Conservation (phyloP, 495 filamentous ascomycete species). For the Copromyces sp. region DNA sequence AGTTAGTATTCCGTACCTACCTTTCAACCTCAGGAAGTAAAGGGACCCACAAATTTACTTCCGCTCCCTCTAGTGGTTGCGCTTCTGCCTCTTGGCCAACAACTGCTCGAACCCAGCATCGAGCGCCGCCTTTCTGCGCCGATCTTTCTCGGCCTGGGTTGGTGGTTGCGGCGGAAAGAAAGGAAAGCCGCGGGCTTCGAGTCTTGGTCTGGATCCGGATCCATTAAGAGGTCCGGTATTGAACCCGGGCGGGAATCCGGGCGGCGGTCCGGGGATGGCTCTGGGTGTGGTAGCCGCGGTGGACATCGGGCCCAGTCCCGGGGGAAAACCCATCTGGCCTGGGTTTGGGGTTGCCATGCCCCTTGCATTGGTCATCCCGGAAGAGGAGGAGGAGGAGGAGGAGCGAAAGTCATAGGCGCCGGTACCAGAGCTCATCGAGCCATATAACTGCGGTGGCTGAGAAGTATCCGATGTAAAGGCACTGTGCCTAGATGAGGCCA, state of each 20-base stretch:
- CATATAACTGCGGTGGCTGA: neutral
- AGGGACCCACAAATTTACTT: neutral
- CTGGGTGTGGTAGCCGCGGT: neutral
- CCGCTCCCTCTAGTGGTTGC: neutral
- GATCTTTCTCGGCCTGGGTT: neutral
- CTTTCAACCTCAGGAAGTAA: too few species aligned
- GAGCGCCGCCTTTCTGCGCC: neutral
- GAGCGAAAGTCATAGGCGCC: neutral
- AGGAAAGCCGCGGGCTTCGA: neutral
- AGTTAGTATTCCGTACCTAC: too few species aligned
- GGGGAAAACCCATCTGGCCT: neutral
- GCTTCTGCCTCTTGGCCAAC: neutral
- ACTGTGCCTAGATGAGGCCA: neutral
- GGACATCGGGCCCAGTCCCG: neutral
- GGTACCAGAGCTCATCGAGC: neutral
- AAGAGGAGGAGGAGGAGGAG: neutral
- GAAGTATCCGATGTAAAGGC: neutral
- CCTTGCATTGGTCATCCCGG: neutral
- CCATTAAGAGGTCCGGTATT: neutral
- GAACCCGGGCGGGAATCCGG: neutral
- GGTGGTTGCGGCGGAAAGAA: neutral
- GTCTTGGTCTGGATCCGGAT: neutral
- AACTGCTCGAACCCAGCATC: neutral
- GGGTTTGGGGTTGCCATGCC: neutral
- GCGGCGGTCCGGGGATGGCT: neutral